phyloP scores from a whole-genome alignment of 176 grass and related monocot species.

The Zoysia pacifica region DNA sequence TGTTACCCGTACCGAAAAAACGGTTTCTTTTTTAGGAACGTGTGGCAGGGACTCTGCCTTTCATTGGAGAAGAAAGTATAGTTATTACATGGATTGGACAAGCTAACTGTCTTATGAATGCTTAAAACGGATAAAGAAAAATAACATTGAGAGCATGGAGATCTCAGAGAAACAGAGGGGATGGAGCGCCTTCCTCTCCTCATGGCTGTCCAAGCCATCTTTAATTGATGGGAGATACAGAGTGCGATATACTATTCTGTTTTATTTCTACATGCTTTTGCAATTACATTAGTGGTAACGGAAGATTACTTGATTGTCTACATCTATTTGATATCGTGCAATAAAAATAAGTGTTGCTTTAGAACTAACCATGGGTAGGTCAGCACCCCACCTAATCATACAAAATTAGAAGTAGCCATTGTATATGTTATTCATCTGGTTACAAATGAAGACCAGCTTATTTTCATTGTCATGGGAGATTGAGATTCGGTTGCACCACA shows the following conservation, averaged over 20 bases:
- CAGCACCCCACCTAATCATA: constrained; percentile 7
- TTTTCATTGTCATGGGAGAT: not conserved
- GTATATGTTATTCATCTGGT: not conserved
- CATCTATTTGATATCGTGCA: constrained; percentile 6
- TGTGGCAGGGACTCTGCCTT: not conserved
- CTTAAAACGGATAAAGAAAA: not conserved
- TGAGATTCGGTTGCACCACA: not conserved
- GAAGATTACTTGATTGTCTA: not conserved
- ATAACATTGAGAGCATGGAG: not conserved
- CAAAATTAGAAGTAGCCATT: not conserved
- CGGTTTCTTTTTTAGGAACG: too few relatives aligned
- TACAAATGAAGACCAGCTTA: not conserved
- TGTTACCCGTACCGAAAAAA: not conserved
- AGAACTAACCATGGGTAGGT: not conserved
- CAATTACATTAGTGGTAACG: not conserved
- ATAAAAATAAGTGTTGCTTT: not conserved
- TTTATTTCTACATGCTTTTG: not conserved
- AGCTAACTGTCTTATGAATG: not conserved
- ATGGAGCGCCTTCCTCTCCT: not conserved
- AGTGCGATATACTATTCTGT: not conserved
- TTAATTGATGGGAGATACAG: not conserved
- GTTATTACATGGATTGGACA: not conserved
- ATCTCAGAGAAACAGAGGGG: not conserved
- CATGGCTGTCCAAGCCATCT: not conserved
- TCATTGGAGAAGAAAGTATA: not conserved